Evolutionary conservation across 73 alveolate genomes (phyloP).

Genomic region (Effrenium voratum): DNA sequence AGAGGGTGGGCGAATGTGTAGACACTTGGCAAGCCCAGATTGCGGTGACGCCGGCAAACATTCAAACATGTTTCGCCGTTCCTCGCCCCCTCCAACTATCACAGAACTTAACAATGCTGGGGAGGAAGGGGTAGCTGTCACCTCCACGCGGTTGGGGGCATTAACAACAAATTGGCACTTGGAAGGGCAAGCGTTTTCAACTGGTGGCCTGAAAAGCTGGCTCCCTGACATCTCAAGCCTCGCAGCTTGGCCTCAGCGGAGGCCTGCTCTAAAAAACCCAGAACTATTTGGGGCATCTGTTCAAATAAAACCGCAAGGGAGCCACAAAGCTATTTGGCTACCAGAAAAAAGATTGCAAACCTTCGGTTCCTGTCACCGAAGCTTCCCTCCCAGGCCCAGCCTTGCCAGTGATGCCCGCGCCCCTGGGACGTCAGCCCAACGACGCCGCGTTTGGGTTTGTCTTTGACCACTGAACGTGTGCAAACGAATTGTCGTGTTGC

Average conservation of each 20-base stretch:
- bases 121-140: no score
- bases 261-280: neutral
- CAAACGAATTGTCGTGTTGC: no score
- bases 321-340: neutral
- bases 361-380: neutral
- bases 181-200: no score
- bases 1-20: neutral
- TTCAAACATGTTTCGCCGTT: no score
- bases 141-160: no score
- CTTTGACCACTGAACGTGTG: no score
- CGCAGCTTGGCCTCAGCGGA: neutral
- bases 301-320: neutral
- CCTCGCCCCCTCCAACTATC: no score
- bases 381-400: neutral
- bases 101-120: no score
- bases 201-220: no score
- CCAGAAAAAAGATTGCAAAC: neutral
- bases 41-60: no score
- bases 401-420: constrained; percentile 82
- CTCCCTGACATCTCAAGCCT: neutral
- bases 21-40: no score
- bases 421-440: constrained; percentile 9
- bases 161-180: no score
- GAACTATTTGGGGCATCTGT: neutral
- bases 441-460: neutral